Evolutionary conservation across 352 stramenopile species (phyloP).

Genomic region (Phytophthora uliginosa): DNA sequence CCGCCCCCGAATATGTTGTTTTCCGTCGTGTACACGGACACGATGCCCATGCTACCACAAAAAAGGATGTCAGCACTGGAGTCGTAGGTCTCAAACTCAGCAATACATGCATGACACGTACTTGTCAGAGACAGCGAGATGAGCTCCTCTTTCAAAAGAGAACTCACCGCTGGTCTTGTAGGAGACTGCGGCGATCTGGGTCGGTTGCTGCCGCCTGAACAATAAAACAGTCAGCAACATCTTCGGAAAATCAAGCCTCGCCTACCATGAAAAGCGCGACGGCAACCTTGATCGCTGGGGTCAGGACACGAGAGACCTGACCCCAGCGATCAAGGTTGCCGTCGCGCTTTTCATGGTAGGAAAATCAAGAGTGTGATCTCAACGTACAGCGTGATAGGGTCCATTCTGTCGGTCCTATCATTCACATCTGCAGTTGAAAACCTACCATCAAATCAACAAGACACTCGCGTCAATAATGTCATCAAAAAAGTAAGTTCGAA

Average conservation of each 20-base stretch:
- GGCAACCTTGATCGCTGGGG: too few relatives aligned
- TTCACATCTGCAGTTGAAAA: conserved; percentile 50
- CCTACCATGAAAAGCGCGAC: too few relatives aligned
- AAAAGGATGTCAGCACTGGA: neutral
- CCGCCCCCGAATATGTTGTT: conserved; percentile 22
- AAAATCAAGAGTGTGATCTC: too few relatives aligned
- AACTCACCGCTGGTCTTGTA: conserved; percentile 71
- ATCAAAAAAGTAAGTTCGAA: conserved; percentile 1
- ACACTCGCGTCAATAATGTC: conserved; percentile 3
- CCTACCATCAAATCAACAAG: conserved; percentile 22
- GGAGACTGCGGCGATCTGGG: conserved; percentile 24
- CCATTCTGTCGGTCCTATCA: conserved; percentile 22
- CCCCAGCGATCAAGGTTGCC: too few relatives aligned
- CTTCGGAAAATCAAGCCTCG: too few relatives aligned
- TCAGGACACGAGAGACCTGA: too few relatives aligned
- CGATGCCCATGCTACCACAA: conserved; percentile 49
- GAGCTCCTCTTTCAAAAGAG: conserved; percentile 2
- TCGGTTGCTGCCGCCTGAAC: conserved; percentile 31
- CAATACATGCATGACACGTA: neutral
- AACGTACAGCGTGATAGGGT: conserved; percentile 51
- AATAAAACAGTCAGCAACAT: neutral
- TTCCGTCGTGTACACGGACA: conserved; percentile 66
- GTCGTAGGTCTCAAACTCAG: neutral
- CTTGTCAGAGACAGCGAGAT: conserved; percentile 63
- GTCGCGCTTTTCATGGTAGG: too few relatives aligned